Evolutionary conservation across 441 rosid species (phyloP).

Genomic region (Populus hybrid): DNA sequence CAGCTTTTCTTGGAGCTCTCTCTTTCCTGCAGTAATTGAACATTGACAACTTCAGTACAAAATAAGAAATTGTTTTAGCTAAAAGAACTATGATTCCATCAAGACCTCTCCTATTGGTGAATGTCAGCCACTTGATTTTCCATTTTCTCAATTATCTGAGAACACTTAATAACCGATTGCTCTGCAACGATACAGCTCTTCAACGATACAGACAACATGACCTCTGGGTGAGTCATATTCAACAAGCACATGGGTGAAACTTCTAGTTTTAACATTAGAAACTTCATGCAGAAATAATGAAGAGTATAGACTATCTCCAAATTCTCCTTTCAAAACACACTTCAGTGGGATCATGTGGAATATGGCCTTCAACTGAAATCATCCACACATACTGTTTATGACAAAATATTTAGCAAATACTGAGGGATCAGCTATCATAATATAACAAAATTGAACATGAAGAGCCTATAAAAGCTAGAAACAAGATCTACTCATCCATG

Average conservation of each 20-base stretch:
- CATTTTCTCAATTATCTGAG: slow-evolving; percentile 81
- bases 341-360: no score
- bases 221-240: slow-evolving; percentile 6
- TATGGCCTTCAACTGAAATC: not conserved
- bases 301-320: no score
- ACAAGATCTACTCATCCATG: no score
- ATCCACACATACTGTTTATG: not conserved
- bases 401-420: not conserved
- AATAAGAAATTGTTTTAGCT: not conserved
- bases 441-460: not conserved
- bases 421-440: not conserved
- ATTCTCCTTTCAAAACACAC: no score
- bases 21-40: slow-evolving; percentile 66
- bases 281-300: no score
- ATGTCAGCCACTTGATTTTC: slow-evolving; percentile 72
- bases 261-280: no score
- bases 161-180: slow-evolving; percentile 89
- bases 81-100: slow-evolving; percentile 2
- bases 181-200: slow-evolving; percentile 83
- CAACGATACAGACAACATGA: slow-evolving; percentile 28
- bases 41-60: slow-evolving; percentile 14
- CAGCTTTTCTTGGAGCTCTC: slow-evolving; percentile 85
- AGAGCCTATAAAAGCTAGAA: not conserved
- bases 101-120: slow-evolving; percentile 81
- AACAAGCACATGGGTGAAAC: no score